Evolutionary conservation across 768 basidiomycete genomes (phyloP), one percentile per base, ranked within the genome.

Genomic region (Rossbeevera mucosa): DNA sequence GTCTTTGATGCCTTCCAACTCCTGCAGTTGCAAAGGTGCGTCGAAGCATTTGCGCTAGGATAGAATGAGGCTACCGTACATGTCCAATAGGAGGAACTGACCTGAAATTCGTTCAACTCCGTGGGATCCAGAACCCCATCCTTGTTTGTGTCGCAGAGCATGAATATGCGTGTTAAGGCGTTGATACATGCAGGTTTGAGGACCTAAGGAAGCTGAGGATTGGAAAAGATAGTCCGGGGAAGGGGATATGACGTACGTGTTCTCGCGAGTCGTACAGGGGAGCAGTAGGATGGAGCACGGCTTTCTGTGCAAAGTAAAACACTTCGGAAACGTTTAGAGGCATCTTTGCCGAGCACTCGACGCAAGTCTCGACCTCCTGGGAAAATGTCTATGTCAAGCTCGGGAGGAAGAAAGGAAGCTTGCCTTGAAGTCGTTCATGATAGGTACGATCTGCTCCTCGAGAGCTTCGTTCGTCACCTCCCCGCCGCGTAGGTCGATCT

Each of bases 401-500:
- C 11, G 18, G n/a, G 48, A 48, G 41, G 53, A 30, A 48, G 43
- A 47, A 22, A 26, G 24, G 14, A 28, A 22, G 62, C 72, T 50
- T 64, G 86, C 94, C 82, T 99, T 99, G 83, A 95, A 99, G 70
- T 98, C 95, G 59, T 88, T 85, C 95, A 98, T 99, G 50, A 99
- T 93, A 26, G 95, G 95, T 51, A 89, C 71, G 58, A 98, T 94
- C 71, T 98, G 95, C 55, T 88, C 92, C 69, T 95, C 93, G 54
- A 99, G 72, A 2, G 88, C 91, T 65, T 95, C 86, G 62, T 96
- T 95, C 24, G 94, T 93, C 36, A 97, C 91, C 63, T 90, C 83
- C 2, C 94, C 94, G 4, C 91, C 93, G 16, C 95, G 79, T 44
- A 97, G 71, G 70, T 99, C 95, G 43, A 98, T 99, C 75, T 98